Evolutionary conservation across 768 basidiomycete genomes (phyloP).

Genomic region (Tylopilus balloui): DNA sequence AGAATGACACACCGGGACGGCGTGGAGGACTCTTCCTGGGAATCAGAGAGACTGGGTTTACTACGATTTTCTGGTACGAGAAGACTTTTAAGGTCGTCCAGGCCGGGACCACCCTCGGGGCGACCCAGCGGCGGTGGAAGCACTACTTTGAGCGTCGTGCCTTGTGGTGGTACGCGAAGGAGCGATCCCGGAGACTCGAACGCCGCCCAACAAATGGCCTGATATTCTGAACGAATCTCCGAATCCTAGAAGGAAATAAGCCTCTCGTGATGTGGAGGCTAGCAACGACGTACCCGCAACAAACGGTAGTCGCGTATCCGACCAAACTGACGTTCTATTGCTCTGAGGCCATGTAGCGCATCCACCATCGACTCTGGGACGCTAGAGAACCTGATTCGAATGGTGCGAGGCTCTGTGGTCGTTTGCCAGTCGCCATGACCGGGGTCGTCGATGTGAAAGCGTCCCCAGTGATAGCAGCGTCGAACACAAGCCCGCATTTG

Average conservation of each 20-base stretch:
- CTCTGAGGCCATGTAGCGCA: constrained; percentile 47
- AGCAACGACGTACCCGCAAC: constrained; percentile 34
- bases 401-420: constrained; percentile 21
- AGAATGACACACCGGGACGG: constrained; percentile 12
- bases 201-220: constrained; percentile 38
- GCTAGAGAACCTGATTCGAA: constrained; percentile 39
- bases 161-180: constrained; percentile 32
- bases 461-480: neutral
- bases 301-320: constrained; percentile 41
- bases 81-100: constrained; percentile 30
- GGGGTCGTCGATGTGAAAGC: constrained; percentile 24
- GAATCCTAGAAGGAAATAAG: constrained; percentile 38
- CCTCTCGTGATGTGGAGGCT: neutral
- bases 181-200: constrained; percentile 45
- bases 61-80: constrained; percentile 17
- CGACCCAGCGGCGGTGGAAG: constrained; percentile 22
- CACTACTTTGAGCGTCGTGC: constrained; percentile 29
- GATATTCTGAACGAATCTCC: constrained; percentile 42
- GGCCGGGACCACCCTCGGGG: constrained; percentile 32
- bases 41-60: neutral
- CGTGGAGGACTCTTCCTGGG: neutral
- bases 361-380: constrained; percentile 45
- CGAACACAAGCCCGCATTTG: constrained; percentile 6
- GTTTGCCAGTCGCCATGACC: constrained; percentile 18
- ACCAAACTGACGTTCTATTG: constrained; percentile 53